These are phyloP conservation scores for Penicillium cinerascens DNA, from an alignment of 495 filamentous ascomycete species.

Conservation along the genomic window DNA sequence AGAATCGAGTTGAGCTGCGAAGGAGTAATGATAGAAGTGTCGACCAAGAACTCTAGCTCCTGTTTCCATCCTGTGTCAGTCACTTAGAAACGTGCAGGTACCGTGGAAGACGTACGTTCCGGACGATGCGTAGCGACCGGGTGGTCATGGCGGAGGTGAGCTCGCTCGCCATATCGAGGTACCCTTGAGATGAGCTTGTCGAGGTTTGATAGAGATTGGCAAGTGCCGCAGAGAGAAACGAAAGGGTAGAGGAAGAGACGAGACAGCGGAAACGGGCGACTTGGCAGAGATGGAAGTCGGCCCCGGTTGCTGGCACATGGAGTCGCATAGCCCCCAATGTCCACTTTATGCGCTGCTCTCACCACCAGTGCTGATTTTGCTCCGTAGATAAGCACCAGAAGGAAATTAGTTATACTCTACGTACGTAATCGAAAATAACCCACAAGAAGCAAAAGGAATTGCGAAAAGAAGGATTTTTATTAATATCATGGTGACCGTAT, in stretches of 20 bases:
- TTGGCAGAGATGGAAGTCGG: not conserved
- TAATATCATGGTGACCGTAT: too few relatives aligned
- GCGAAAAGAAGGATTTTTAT: too few relatives aligned
- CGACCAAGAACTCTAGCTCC: slow-evolving; percentile 90
- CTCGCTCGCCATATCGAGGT: slow-evolving; percentile 36
- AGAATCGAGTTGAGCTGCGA: slow-evolving; percentile 68
- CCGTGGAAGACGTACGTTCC: slow-evolving; percentile 57
- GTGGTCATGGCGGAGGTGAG: slow-evolving; percentile 58
- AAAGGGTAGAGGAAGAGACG: not conserved
- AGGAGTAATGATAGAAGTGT: slow-evolving; percentile 69
- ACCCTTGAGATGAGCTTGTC: not conserved
- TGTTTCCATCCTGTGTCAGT: slow-evolving; percentile 30
- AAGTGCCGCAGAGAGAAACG: not conserved
- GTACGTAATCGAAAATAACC: too few relatives aligned
- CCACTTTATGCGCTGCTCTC: not conserved
- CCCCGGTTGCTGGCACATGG: not conserved
- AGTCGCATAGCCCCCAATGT: not conserved
- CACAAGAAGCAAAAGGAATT: too few relatives aligned
- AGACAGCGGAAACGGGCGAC: not conserved
- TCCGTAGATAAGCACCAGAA: not conserved
- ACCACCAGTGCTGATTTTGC: not conserved
- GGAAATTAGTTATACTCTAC: not conserved
- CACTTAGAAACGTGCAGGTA: not conserved
- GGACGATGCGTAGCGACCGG: slow-evolving; percentile 80
- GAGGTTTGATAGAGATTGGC: not conserved